Evolutionary conservation across 306 rosid species (phyloP), one percentile per base, ranked within the genome.

Genomic region (Gillenia trifoliata): DNA sequence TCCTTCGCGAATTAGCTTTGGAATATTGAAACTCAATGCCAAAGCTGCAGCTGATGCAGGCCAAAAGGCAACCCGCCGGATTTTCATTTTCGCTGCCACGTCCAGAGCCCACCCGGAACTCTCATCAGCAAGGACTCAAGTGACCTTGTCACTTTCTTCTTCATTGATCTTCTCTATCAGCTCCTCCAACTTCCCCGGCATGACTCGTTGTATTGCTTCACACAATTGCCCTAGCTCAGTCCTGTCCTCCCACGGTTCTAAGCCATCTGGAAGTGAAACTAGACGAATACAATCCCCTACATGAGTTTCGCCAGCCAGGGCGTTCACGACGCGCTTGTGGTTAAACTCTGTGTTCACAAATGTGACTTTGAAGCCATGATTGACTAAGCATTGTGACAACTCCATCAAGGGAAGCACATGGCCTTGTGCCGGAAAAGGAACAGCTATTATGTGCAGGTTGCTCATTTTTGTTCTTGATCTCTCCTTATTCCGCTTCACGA

Each of bases 391-490:
- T 34, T 76, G 73, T 1, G 86, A 88, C 23, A 89, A 29, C 50
- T 86, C 90, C 84, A 89, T 83, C 19, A 91, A 45, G 20, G 95
- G 93, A 75, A 86, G 85, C 69, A 88, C 91, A 83, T 88, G 97
- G 38, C 97, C 97, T 86, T 89, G 97, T 40, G 71, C 95, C 2
- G 95, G 90, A 77, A 71, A 86, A 78, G 95, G 95, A 19, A 89
- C 28, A 60, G 77, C 89, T 23, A 87, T 40, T 28, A 85, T 75
- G 40, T 86, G 91, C 13, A 77, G 73, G 2, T 31, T 77, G 8
- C 59, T 61, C 90, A 86, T 87, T 47, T 71, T 36, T 3, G 4
- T 13, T 45, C 15, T n/a, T 60, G 0, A 6, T 20, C 38, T 64
- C 29, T 45, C 31, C 20, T 52, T 28, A 26, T 68, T 40, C 10